These are phyloP conservation scores for Hordeum vulgare DNA, from an alignment of 176 grass and related monocot genomes.

Conservation along the genomic window DNA sequence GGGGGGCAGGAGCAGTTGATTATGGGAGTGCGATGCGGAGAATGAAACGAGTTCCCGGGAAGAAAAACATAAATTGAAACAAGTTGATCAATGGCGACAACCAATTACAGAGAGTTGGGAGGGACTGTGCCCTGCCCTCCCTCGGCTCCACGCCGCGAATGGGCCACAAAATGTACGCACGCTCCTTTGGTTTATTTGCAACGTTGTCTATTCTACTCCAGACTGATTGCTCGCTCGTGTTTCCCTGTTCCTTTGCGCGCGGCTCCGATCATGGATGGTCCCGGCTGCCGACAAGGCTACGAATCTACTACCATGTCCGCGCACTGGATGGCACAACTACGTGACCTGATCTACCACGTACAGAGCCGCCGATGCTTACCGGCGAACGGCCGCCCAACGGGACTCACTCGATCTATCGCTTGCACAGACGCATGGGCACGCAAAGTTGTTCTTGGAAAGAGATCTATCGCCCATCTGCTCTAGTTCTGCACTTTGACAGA, in stretches of 20 bases:
- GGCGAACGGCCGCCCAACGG: not conserved
- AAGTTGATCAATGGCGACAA: not conserved
- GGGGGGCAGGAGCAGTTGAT: not conserved
- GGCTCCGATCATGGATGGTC: not conserved
- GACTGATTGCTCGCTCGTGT: no score
- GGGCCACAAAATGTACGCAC: not conserved
- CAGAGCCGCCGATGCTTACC: not conserved
- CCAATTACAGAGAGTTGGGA: not conserved
- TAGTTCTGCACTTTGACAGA: not conserved
- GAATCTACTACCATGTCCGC: not conserved
- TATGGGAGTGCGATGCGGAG: constrained; percentile 24
- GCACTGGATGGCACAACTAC: not conserved
- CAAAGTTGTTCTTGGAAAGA: not conserved
- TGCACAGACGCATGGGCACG: not conserved
- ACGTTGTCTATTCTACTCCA: not conserved
- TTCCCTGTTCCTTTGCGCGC: not conserved
- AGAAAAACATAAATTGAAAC: no score
- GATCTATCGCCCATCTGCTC: not conserved
- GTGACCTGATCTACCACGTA: not conserved
- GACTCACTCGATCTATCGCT: not conserved
- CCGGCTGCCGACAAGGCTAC: not conserved
- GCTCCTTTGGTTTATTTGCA: not conserved
- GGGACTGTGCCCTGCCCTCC: not conserved
- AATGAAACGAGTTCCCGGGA: not conserved
- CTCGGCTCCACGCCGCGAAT: not conserved